These are phyloP conservation scores for Onygena corvina DNA, from an alignment of 2,329 filamentous ascomycete species.

Conservation along the genomic window DNA sequence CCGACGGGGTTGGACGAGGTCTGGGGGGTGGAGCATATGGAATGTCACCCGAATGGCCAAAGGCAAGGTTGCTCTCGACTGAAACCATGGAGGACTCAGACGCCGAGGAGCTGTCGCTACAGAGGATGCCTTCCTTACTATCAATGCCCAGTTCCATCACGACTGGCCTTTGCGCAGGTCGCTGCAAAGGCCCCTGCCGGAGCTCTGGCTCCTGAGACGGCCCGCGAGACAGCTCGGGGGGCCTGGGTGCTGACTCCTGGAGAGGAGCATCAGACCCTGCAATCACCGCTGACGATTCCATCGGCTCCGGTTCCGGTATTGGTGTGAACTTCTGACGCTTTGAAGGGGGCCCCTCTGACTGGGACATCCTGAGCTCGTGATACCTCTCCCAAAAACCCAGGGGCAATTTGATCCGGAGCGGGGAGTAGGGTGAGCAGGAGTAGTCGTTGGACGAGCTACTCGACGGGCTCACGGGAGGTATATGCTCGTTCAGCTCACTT, in stretches of 20 bases:
- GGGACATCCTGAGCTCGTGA: not conserved
- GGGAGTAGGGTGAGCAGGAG: not conserved
- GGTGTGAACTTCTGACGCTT: conserved; percentile 4
- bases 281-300: not conserved
- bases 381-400: not conserved
- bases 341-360: not conserved
- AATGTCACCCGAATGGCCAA: not conserved
- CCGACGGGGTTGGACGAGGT: not conserved
- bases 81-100: not conserved
- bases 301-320: not conserved
- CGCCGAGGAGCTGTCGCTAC: not conserved
- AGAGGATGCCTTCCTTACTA: not conserved
- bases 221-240: not conserved
- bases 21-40: not conserved
- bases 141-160: not conserved
- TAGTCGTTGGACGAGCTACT: not conserved
- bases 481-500: not conserved
- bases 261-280: not conserved
- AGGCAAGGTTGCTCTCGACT: no score
- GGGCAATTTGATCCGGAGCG: not conserved
- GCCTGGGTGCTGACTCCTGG: no score
- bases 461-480: not conserved
- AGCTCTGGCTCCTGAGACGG: not conserved
- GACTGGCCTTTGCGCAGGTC: not conserved
- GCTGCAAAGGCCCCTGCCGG: not conserved